These are phyloP conservation scores for Kodamaea alishanica DNA, from an alignment of 1,139 yeast genomes.

Conservation along the genomic window DNA sequence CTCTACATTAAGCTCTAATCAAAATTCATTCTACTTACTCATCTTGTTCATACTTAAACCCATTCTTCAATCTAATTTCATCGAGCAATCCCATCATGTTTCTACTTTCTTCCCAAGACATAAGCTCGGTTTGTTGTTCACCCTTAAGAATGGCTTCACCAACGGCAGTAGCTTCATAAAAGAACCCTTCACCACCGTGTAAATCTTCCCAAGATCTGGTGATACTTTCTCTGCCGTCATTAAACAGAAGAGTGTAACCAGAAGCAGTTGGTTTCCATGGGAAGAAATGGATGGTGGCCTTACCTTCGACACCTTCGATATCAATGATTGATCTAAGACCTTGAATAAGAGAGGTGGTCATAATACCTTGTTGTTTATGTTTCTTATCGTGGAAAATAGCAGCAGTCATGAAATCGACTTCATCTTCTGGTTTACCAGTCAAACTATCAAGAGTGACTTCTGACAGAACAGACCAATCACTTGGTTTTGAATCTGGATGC, in stretches of 20 bases:
- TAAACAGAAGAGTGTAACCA: slow-evolving; percentile 10
- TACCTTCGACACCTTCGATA: slow-evolving; percentile 21
- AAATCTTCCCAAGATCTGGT: slow-evolving; percentile 9
- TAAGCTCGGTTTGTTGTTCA: slow-evolving; percentile 10
- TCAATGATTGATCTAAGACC: slow-evolving; percentile 7
- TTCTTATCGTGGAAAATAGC: slow-evolving; percentile 17
- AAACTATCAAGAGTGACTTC: slow-evolving; percentile 18
- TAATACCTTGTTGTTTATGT: slow-evolving; percentile 20
- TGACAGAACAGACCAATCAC: slow-evolving; percentile 17
- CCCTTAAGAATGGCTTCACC: slow-evolving; percentile 16
- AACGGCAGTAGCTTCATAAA: slow-evolving; percentile 17
- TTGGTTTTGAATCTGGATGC: slow-evolving; percentile 24
- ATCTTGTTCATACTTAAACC: slow-evolving; percentile 15
- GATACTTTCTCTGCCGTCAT: slow-evolving; percentile 3
- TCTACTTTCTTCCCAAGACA: slow-evolving; percentile 16
- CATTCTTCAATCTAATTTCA: slow-evolving; percentile 13
- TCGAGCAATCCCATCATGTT: slow-evolving; percentile 15
- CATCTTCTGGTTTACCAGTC: slow-evolving; percentile 14
- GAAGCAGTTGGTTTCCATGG: slow-evolving; percentile 17
- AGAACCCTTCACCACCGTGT: slow-evolving; percentile 17
- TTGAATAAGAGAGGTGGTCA: slow-evolving; percentile 15
- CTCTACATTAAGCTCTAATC: too few species aligned
- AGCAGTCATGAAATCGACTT: slow-evolving; percentile 17
- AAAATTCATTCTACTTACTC: too few species aligned
- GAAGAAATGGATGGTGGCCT: slow-evolving; percentile 8